Evolutionary conservation across 176 grass and related monocot genomes (phyloP).

Genomic region (Paspalum notatum): DNA sequence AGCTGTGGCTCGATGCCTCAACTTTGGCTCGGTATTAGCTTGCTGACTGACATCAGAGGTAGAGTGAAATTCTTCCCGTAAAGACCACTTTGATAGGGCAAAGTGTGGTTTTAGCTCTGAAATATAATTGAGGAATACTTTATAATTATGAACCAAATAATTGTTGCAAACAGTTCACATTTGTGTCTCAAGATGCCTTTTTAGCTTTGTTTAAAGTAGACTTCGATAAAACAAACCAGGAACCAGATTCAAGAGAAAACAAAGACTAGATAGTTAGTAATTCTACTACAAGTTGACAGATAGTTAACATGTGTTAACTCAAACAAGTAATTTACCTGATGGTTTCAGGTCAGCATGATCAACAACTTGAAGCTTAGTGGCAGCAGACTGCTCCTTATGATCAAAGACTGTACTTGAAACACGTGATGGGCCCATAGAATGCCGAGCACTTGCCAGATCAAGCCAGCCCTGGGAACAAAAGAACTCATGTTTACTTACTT

Average conservation of each 20-base stretch:
- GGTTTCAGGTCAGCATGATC: conserved; percentile 33
- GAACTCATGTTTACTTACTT: conserved; percentile 32
- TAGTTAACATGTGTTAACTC: neutral
- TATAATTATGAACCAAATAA: neutral
- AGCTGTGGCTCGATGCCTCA: conserved; percentile 64
- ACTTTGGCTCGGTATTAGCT: conserved; percentile 44
- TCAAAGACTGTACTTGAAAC: conserved; percentile 75
- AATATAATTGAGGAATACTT: conserved; percentile 29
- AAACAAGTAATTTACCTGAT: conserved; percentile 52
- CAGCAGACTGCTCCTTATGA: conserved; percentile 83
- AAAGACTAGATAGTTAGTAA: neutral
- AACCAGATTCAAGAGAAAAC: neutral
- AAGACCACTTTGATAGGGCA: conserved; percentile 70
- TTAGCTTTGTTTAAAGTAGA: neutral
- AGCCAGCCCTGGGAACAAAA: conserved; percentile 79
- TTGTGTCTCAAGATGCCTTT: neutral
- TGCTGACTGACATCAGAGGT: conserved; percentile 26
- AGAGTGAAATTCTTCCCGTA: conserved; percentile 45
- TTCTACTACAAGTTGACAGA: neutral
- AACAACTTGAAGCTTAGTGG: conserved; percentile 68
- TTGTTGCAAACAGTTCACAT: neutral
- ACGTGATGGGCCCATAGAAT: conserved; percentile 80
- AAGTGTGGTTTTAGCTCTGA: conserved; percentile 61
- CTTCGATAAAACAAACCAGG: neutral
- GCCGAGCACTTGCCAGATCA: conserved; percentile 84